Evolutionary conservation across 805 yeast species (phyloP).

Genomic region (Wickerhamiella sergipiensis): DNA sequence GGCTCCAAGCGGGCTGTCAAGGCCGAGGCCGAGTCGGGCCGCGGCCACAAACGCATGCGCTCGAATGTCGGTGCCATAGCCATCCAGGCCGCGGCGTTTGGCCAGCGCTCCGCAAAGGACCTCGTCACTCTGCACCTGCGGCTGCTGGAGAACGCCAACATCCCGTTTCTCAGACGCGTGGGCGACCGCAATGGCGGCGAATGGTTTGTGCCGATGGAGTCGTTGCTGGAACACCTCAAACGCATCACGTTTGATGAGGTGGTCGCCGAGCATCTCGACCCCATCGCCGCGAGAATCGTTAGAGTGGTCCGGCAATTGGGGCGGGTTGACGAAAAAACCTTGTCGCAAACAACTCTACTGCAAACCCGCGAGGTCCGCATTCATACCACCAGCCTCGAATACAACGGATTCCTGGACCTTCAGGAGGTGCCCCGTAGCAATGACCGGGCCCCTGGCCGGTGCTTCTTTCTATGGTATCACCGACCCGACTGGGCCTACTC

Average conservation of each 20-base stretch:
- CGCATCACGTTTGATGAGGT: slow-evolving; percentile 24
- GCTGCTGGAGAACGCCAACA: slow-evolving; percentile 37
- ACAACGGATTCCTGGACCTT: slow-evolving; percentile 61
- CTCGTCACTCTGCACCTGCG: slow-evolving; percentile 52
- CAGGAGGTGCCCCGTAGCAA: slow-evolving; percentile 90
- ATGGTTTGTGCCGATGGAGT: slow-evolving; percentile 28
- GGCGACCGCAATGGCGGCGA: slow-evolving; percentile 39
- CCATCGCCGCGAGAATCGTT: slow-evolving; percentile 54
- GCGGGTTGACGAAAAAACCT: slow-evolving; percentile 71
- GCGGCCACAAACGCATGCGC: slow-evolving; percentile 15
- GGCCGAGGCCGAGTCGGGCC: slow-evolving; percentile 20
- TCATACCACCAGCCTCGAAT: slow-evolving; percentile 50
- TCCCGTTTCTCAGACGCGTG: slow-evolving; percentile 43
- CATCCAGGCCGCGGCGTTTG: neutral
- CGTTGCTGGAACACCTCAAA: slow-evolving; percentile 18
- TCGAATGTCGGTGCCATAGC: neutral
- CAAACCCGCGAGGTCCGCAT: slow-evolving; percentile 66
- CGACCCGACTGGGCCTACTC: slow-evolving; percentile 39
- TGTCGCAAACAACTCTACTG: slow-evolving; percentile 61
- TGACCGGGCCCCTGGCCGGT: slow-evolving; percentile 82
- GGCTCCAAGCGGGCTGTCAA: slow-evolving; percentile 10
- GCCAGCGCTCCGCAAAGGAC: slow-evolving; percentile 2
- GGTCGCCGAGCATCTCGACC: slow-evolving; percentile 24
- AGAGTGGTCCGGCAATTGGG: slow-evolving; percentile 60
- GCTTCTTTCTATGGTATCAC: slow-evolving; percentile 70